These are phyloP conservation scores for Cyberlindnera sargentensis DNA, from an alignment of 805 yeast species.

Conservation along the genomic window DNA sequence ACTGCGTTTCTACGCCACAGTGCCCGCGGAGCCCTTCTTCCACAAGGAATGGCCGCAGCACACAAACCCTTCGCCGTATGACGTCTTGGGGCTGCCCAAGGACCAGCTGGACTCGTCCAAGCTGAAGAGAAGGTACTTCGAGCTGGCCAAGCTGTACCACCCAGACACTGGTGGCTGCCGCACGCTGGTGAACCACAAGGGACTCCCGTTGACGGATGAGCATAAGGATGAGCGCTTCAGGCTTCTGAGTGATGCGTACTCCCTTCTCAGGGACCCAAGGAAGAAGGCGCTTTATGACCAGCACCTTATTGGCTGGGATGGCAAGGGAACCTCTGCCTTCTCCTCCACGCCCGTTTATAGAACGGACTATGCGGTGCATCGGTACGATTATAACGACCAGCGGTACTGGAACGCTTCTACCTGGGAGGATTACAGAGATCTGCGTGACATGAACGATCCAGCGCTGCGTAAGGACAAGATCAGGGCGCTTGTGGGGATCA, in stretches of 20 bases:
- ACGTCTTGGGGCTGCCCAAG: conserved; percentile 44
- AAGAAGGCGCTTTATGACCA: conserved; percentile 40
- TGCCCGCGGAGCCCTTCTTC: conserved; percentile 5
- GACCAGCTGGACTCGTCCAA: conserved; percentile 29
- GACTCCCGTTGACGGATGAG: conserved; percentile 26
- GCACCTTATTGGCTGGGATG: conserved; percentile 38
- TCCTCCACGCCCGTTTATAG: neutral
- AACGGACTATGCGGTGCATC: neutral
- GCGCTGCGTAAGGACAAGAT: conserved; percentile 30
- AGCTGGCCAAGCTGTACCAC: conserved; percentile 69
- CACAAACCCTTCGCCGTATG: conserved; percentile 60
- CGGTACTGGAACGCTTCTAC: conserved; percentile 54
- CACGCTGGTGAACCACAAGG: conserved; percentile 23
- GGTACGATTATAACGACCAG: conserved; percentile 16
- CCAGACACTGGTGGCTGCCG: conserved; percentile 51
- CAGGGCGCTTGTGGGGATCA: conserved; percentile 37
- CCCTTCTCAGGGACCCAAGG: conserved; percentile 40
- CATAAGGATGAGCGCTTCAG: conserved; percentile 38
- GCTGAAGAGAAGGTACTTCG: conserved; percentile 45
- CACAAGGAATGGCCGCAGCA: conserved; percentile 49
- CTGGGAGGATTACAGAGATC: conserved; percentile 53
- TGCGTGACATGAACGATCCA: conserved; percentile 24
- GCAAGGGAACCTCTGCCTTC: conserved; percentile 6
- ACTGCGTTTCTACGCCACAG: neutral
- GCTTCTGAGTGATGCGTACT: conserved; percentile 50